Evolutionary conservation across 495 filamentous ascomycete genomes (phyloP).

Genomic region (Aspergillus taichungensis): DNA sequence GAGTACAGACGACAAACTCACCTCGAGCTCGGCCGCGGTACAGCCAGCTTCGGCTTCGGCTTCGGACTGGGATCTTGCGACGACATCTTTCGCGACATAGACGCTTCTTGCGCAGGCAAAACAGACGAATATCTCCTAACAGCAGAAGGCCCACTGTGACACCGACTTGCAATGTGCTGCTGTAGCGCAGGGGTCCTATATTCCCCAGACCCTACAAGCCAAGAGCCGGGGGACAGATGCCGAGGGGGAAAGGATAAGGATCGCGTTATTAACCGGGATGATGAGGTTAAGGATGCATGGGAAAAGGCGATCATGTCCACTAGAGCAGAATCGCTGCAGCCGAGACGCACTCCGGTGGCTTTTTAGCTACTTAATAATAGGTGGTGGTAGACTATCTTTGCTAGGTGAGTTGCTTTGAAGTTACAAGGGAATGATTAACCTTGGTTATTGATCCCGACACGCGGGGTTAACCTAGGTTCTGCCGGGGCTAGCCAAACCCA

Average conservation of each 20-base stretch:
- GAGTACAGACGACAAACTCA: neutral
- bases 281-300: neutral
- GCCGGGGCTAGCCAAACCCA: too few species aligned
- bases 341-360: neutral
- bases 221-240: too few species aligned
- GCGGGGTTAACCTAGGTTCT: too few species aligned
- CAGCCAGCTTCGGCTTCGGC: conserved; percentile 16
- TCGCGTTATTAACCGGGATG: neutral
- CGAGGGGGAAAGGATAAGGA: too few species aligned
- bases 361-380: neutral
- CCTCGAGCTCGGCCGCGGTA: conserved; percentile 32
- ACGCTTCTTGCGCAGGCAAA: neutral
- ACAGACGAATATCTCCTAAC: conserved; percentile 4
- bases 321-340: neutral
- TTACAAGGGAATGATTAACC: too few species aligned
- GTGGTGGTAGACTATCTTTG: too few species aligned
- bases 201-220: too few species aligned
- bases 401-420: too few species aligned
- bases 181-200: too few species aligned
- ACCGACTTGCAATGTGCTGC: neutral
- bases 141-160: neutral
- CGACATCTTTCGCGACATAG: conserved; percentile 13
- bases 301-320: conserved; percentile 1
- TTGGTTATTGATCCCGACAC: too few species aligned
- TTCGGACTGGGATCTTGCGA: conserved; percentile 8